Percentiles rank a stretch among this genome's conserved stretches.
Evolutionary conservation across 192 early-diverging fungal genomes (phyloP).

Genomic region (Podila epigama): DNA sequence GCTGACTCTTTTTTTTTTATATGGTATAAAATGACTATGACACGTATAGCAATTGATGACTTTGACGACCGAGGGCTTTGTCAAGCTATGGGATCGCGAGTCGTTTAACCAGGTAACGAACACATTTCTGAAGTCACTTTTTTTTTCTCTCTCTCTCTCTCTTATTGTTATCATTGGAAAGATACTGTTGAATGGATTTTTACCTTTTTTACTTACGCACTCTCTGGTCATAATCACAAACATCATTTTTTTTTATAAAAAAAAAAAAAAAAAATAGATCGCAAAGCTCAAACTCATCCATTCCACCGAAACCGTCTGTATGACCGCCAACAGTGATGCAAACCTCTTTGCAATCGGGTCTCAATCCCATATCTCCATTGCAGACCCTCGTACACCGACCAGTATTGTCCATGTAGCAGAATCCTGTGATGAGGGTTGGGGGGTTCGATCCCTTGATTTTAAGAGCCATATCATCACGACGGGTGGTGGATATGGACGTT

Average conservation of each 20-base stretch:
- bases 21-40: too few species aligned
- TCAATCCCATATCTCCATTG: conserved; percentile 45
- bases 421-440: conserved; percentile 74
- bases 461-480: conserved; percentile 59
- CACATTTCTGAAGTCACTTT: too few species aligned
- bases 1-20: too few species aligned
- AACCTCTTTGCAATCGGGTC: conserved; percentile 52
- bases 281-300: conserved; percentile 24
- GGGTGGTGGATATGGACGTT: conserved; percentile 68
- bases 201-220: too few species aligned
- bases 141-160: neutral
- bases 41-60: conserved; percentile 57
- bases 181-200: too few species aligned
- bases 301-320: conserved; percentile 44
- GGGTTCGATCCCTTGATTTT: conserved; percentile 65
- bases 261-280: conserved; percentile 1
- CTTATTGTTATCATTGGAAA: neutral
- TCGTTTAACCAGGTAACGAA: conserved; percentile 17
- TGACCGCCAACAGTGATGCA: conserved; percentile 36
- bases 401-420: conserved; percentile 57
- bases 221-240: too few species aligned
- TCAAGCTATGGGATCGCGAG: conserved; percentile 71
- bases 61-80: conserved; percentile 64
- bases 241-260: neutral
- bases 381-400: conserved; percentile 32